phyloP scores from a whole-genome alignment of 257 asterid genomes.

The Gardenia jasminoides region DNA sequence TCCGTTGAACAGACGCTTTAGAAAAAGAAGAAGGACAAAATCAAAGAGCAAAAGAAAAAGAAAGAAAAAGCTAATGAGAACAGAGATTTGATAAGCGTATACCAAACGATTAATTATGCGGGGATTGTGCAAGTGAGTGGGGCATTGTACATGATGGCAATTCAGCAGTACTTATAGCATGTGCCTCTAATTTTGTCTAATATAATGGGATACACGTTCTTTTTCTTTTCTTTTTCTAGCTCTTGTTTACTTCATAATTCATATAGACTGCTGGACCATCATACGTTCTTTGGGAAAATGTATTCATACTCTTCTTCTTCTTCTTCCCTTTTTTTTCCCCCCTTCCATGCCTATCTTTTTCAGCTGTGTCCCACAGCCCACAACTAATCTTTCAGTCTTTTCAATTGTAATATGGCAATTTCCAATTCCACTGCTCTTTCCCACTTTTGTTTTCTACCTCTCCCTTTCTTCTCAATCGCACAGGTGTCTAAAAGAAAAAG shows the following conservation, averaged over 20 bases:
- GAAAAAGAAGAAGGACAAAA: neutral
- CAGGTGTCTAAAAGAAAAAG: neutral
- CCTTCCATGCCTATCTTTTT: neutral
- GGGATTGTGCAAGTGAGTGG: slow-evolving; percentile 53
- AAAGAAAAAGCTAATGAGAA: neutral
- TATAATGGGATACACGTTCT: neutral
- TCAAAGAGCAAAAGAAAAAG: neutral
- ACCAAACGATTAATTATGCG: slow-evolving; percentile 39
- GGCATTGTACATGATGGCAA: slow-evolving; percentile 38
- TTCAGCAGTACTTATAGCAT: slow-evolving; percentile 36
- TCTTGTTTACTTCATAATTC: slow-evolving; percentile 2
- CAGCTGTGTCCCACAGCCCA: slow-evolving; percentile 13
- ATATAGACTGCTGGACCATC: slow-evolving; percentile 13
- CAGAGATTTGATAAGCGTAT: neutral
- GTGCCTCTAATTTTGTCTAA: slow-evolving; percentile 40
- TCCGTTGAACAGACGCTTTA: too few relatives aligned
- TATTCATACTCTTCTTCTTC: too few relatives aligned
- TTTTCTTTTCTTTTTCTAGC: neutral
- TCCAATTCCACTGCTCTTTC: neutral
- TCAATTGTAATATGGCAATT: neutral
- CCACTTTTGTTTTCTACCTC: neutral
- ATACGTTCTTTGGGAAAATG: too few relatives aligned
- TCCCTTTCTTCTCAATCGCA: neutral
- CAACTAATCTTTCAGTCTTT: neutral
- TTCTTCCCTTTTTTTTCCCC: too few relatives aligned